A percentile compares a stretch with the other conserved stretches of the same genome.
phyloP scores from a whole-genome alignment of 2,329 filamentous ascomycete species.

The Lecanicillium sp. region DNA sequence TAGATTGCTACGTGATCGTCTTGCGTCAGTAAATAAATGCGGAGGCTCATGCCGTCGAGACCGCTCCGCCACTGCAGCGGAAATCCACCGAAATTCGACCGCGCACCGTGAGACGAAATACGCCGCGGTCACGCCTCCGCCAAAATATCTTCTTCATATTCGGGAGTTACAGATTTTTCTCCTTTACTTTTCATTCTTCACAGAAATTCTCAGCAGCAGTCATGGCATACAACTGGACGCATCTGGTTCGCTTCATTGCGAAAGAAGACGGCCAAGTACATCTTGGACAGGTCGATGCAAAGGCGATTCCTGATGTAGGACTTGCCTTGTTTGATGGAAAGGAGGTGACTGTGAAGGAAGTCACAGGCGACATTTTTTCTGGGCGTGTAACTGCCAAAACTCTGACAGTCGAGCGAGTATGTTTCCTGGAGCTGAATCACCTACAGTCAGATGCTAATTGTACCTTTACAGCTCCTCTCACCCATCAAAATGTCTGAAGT shows the following conservation, averaged over 20 bases:
- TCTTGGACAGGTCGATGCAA: slow-evolving; percentile 28
- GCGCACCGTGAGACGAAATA: too few relatives aligned
- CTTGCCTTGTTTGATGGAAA: background rate
- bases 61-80: too few relatives aligned
- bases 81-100: too few relatives aligned
- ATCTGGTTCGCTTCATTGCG: slow-evolving; percentile 32
- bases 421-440: background rate
- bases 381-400: background rate
- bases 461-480: slow-evolving; percentile 18
- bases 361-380: background rate
- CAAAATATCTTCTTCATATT: too few relatives aligned
- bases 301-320: slow-evolving; percentile 17
- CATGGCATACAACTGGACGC: slow-evolving; percentile 25
- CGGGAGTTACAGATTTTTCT: too few relatives aligned
- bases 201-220: background rate
- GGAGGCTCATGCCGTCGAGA: too few relatives aligned
- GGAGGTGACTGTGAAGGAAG: background rate
- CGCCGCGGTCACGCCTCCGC: too few relatives aligned
- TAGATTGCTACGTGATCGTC: too few relatives aligned
- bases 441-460: background rate
- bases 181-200: too few relatives aligned
- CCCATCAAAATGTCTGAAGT: slow-evolving; percentile 26
- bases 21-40: too few relatives aligned
- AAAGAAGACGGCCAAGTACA: slow-evolving; percentile 31
- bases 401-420: background rate